Evolutionary conservation across 805 yeast species (phyloP), one percentile per base, ranked within the genome.

Genomic region (Candida oleophila): DNA sequence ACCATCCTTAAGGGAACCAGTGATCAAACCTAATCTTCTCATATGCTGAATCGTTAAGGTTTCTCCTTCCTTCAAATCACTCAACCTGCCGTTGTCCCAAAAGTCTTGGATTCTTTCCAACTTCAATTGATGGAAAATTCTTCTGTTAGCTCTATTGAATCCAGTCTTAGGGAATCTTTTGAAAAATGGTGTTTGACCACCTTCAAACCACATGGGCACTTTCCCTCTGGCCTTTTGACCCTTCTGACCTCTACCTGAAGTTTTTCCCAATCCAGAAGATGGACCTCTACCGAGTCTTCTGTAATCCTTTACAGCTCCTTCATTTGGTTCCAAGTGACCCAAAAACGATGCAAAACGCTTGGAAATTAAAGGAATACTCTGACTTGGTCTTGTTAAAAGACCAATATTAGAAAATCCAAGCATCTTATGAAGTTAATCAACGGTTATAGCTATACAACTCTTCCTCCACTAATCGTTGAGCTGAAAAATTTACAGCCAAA

Each of bases 161-260:
- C 98, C 98, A 49, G 85, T 74, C 63, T 92, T 92, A 55, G 97
- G 96, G 68, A 89, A 83, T 55, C 87, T 71, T 66, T 87, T 80
- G 66, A 82, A 82, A 61, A 85, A 82, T 21, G 97, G 98, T 1
- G 98, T 94, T 65, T 94, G 99, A 64, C 99, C 98, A 81, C 99
- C 99, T 74, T 94, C 99, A 64, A 92, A 89, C 92, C 96, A 89
- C 49, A 86, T 81, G 47, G 90, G 92, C 25, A 92, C 92, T 37
- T 84, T 80, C 34, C 92, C 87, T 69, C 98, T 82, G 9, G 98
- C 97, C 71, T 92, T 92, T 66, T 92, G 98, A 81, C 99, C 99
- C 72, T 94, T 94, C 61, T 89, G 96, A 76, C 99, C 99, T 66
- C 98, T 80, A 42, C 96, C 96, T 4, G 97, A 82, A 3, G 98